phyloP scores from a whole-genome alignment of 768 basidiomycete genomes.

The Cantharellus cinnabarinus region DNA sequence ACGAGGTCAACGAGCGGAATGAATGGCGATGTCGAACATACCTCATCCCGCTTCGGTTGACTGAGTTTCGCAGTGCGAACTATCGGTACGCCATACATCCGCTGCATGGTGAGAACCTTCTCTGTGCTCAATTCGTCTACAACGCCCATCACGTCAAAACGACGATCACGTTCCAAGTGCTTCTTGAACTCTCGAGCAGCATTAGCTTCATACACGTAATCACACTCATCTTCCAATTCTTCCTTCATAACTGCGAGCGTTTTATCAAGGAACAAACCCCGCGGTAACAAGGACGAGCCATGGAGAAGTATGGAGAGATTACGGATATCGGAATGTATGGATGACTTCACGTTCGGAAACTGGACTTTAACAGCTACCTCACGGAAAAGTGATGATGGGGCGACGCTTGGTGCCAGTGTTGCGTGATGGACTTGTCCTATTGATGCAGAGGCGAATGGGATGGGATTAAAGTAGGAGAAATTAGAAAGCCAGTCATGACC shows the following conservation, averaged over 20 bases:
- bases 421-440: slow-evolving; percentile 91
- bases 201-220: slow-evolving; percentile 68
- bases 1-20: not conserved
- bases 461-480: slow-evolving; percentile 58
- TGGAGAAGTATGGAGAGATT: slow-evolving; percentile 70
- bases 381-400: slow-evolving; percentile 30
- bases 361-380: slow-evolving; percentile 55
- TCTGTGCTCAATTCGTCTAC: slow-evolving; percentile 66
- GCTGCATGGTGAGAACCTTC: slow-evolving; percentile 78
- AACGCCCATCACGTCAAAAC: slow-evolving; percentile 67
- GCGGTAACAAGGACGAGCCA: slow-evolving; percentile 63
- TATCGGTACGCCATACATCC: slow-evolving; percentile 59
- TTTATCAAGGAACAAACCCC: slow-evolving; percentile 74
- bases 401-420: slow-evolving; percentile 26
- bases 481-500: slow-evolving; percentile 51
- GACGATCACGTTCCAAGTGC: slow-evolving; percentile 25
- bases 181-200: slow-evolving; percentile 37
- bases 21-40: slow-evolving; percentile 16
- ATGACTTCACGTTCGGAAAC: slow-evolving; percentile 77
- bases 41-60: slow-evolving; percentile 52
- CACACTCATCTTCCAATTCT: slow-evolving; percentile 82
- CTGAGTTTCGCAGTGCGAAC: slow-evolving; percentile 42
- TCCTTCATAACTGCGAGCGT: slow-evolving; percentile 80
- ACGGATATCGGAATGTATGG: slow-evolving; percentile 70
- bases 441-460: slow-evolving; percentile 88